Conservation (phyloP, 2,329 filamentous ascomycete species). For the Lizonia empirigonia region DNA sequence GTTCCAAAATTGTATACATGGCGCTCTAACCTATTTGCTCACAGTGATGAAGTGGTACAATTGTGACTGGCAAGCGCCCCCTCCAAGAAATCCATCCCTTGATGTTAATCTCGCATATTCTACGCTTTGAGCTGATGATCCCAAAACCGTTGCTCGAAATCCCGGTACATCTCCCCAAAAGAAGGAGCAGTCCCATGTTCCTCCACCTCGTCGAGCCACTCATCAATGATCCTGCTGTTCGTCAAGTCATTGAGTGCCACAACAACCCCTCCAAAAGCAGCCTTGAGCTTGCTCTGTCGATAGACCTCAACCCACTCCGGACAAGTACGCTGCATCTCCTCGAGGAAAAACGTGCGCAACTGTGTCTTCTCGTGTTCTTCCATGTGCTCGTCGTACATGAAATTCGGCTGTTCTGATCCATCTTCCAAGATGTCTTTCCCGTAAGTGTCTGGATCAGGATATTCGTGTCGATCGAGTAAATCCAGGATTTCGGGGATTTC, state of each 20-base stretch:
- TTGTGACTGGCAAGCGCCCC: too few species aligned
- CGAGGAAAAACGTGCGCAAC: slow-evolving; percentile 14
- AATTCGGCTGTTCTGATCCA: background rate
- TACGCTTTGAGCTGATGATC: background rate
- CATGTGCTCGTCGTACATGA: slow-evolving; percentile 1
- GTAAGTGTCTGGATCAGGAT: background rate
- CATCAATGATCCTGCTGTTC: background rate
- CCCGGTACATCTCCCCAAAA: background rate
- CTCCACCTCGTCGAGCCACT: background rate
- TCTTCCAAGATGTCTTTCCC: background rate
- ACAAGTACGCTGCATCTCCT: slow-evolving; percentile 20
- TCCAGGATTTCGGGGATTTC: slow-evolving; percentile 16
- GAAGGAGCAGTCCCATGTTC: background rate
- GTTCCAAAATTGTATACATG: too few species aligned
- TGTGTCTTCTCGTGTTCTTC: slow-evolving; percentile 17
- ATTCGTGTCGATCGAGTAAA: background rate
- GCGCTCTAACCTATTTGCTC: too few species aligned
- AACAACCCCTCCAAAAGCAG: background rate
- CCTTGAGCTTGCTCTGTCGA: background rate
- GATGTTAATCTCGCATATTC: too few species aligned
- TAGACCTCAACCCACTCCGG: slow-evolving; percentile 16
- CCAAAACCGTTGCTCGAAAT: background rate
- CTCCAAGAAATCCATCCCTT: too few species aligned
- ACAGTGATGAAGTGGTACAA: too few species aligned
- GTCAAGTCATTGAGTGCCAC: background rate